A percentile compares a stretch with the other conserved stretches of the same genome.
Evolutionary conservation across 371 early-diverging fungal genomes (phyloP).

Genomic region (Mortierella sp.): DNA sequence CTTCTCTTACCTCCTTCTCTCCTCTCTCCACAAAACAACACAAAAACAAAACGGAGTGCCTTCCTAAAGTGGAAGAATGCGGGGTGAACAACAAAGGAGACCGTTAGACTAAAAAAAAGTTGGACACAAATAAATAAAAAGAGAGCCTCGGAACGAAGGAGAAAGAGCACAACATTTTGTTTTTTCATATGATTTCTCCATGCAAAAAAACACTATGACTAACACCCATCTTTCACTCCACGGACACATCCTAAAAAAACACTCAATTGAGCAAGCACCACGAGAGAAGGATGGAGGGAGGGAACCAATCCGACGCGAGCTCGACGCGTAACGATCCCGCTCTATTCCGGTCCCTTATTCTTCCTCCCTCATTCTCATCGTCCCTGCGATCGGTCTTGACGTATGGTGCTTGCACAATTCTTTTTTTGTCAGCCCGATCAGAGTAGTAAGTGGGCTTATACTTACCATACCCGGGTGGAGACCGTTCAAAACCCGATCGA

Average conservation of each 20-base stretch:
- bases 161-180: background rate
- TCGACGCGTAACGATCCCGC: background rate
- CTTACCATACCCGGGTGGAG: background rate
- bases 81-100: background rate
- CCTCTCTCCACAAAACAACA: constrained; percentile 3
- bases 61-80: constrained; percentile 35
- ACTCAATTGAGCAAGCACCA: background rate
- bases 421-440: background rate
- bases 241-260: constrained; percentile 7
- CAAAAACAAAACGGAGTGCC: constrained; percentile 10
- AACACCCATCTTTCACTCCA: background rate
- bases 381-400: background rate
- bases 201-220: constrained; percentile 5
- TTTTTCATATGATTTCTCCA: constrained; percentile 9
- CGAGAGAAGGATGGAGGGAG: background rate
- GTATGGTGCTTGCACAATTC: background rate
- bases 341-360: no score
- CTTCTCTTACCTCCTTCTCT: background rate
- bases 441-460: background rate
- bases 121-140: background rate
- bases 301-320: constrained; percentile 9
- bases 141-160: background rate
- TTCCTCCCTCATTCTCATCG: background rate
- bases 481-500: background rate
- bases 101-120: background rate